A percentile compares a stretch with the other conserved stretches of the same genome.
phyloP scores from a whole-genome alignment of 805 yeast species.

The Isabelozyma pseudorhagii region DNA sequence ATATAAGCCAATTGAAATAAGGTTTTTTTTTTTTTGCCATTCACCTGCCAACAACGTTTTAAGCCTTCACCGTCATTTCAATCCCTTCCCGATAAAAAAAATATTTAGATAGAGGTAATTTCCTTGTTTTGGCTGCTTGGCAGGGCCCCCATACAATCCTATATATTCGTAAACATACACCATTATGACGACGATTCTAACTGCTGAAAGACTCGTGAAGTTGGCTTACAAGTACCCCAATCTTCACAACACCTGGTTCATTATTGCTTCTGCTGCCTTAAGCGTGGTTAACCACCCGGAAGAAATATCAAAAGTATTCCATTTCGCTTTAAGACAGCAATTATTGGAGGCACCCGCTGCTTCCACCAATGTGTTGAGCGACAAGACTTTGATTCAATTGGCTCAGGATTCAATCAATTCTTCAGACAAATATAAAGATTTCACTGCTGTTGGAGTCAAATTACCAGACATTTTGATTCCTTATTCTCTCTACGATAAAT shows the following conservation, averaged over 20 bases:
- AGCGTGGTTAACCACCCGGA: conserved; percentile 80
- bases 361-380: conserved; percentile 27
- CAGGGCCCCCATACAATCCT: neutral
- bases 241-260: conserved; percentile 64
- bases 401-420: conserved; percentile 40
- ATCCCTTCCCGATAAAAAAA: too few species aligned
- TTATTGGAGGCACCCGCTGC: conserved; percentile 27
- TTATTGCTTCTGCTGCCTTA: conserved; percentile 75
- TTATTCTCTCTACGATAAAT: conserved; percentile 31
- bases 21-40: too few species aligned
- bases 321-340: conserved; percentile 56
- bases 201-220: conserved; percentile 52
- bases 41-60: too few species aligned
- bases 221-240: conserved; percentile 54
- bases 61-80: too few species aligned
- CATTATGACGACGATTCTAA: conserved; percentile 31
- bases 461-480: conserved; percentile 43
- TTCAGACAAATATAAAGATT: conserved; percentile 34
- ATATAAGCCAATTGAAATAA: too few species aligned
- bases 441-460: conserved; percentile 38
- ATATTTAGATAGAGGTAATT: too few species aligned
- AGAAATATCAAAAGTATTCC: conserved; percentile 72
- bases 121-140: neutral
- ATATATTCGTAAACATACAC: neutral
- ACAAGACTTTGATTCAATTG: conserved; percentile 27